These are phyloP conservation scores for Schizosaccharomyces versatilis DNA, from an alignment of 1,139 yeast genomes.

Conservation along the genomic window DNA sequence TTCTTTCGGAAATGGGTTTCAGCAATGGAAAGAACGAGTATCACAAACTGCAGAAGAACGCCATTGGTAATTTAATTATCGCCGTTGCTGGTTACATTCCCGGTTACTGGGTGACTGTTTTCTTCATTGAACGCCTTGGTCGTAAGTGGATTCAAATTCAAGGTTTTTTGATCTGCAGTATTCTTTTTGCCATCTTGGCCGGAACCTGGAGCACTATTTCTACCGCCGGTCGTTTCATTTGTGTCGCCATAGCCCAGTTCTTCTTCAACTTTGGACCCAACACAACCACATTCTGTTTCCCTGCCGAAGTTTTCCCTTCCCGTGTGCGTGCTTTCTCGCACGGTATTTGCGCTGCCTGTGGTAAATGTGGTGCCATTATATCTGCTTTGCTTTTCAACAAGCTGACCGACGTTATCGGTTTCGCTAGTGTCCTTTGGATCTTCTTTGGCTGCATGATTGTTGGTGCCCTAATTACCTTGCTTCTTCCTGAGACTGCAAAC, in stretches of 20 bases:
- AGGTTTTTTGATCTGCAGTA: slow-evolving; percentile 51
- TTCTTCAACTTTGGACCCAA: slow-evolving; percentile 89
- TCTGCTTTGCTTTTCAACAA: slow-evolving; percentile 7
- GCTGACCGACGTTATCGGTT: slow-evolving; percentile 14
- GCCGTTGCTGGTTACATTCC: slow-evolving; percentile 84
- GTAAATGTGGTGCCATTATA: slow-evolving; percentile 89
- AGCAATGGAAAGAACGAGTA: slow-evolving; percentile 40
- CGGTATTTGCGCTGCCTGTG: slow-evolving; percentile 88
- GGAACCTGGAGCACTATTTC: slow-evolving; percentile 45
- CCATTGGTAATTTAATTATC: slow-evolving; percentile 42
- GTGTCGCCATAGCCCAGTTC: slow-evolving; percentile 58
- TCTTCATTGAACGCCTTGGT: slow-evolving; percentile 56
- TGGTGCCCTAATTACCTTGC: slow-evolving; percentile 6
- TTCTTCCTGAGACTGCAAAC: slow-evolving; percentile 8
- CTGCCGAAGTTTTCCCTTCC: slow-evolving; percentile 95
- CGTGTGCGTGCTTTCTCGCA: slow-evolving; percentile 95
- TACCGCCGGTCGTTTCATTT: slow-evolving; percentile 36
- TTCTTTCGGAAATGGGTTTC: slow-evolving; percentile 66
- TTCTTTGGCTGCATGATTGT: slow-evolving; percentile 6
- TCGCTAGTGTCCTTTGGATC: slow-evolving; percentile 1
- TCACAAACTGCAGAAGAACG: slow-evolving; percentile 37
- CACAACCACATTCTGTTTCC: slow-evolving; percentile 82
- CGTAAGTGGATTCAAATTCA: slow-evolving; percentile 59
- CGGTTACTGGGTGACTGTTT: slow-evolving; percentile 69
- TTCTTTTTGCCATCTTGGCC: slow-evolving; percentile 50